These are phyloP conservation scores for Albifimbria verrucaria DNA, from an alignment of 2,329 filamentous ascomycete genomes.

Conservation along the genomic window DNA sequence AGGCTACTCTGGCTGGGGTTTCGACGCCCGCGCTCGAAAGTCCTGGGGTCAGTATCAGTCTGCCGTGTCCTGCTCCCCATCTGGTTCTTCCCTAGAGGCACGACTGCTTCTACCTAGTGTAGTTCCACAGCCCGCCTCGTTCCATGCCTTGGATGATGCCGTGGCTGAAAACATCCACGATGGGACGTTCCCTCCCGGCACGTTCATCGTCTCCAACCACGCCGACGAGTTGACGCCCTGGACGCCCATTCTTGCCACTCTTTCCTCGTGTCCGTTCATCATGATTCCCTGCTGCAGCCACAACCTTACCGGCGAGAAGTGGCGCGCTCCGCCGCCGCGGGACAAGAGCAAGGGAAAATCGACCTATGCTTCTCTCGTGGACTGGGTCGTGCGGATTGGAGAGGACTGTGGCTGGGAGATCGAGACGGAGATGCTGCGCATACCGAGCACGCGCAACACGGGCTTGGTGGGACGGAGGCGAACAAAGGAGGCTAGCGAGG, in stretches of 20 bases:
- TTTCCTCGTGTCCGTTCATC: constrained; percentile 78
- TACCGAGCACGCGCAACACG: constrained; percentile 87
- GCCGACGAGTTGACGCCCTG: constrained; percentile 94
- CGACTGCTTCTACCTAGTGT: constrained; percentile 48
- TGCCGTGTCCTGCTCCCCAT: constrained; percentile 18
- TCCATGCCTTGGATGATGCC: constrained; percentile 10
- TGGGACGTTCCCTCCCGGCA: constrained; percentile 68
- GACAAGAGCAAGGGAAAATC: constrained; percentile 54
- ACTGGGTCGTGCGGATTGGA: constrained; percentile 70
- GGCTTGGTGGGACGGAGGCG: constrained; percentile 68
- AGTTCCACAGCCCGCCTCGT: constrained; percentile 19
- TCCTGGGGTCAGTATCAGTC: constrained; percentile 74
- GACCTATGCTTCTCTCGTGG: constrained; percentile 78
- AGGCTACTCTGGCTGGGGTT: constrained; percentile 83
- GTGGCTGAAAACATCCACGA: constrained; percentile 35
- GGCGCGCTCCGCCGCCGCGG: constrained; percentile 61
- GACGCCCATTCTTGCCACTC: constrained; percentile 82
- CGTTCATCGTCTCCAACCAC: constrained; percentile 96
- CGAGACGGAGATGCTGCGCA: constrained; percentile 83
- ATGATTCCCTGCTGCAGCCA: constrained; percentile 96
- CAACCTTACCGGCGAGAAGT: constrained; percentile 70
- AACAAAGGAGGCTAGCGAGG: constrained; percentile 19
- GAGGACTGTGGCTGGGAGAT: constrained; percentile 69
- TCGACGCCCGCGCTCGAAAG: constrained; percentile 82
- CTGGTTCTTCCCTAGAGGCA: constrained; percentile 36